Evolutionary conservation across 768 basidiomycete genomes (phyloP), one percentile per base, ranked within the genome.

Genomic region (Rhodotorula diobovata): DNA sequence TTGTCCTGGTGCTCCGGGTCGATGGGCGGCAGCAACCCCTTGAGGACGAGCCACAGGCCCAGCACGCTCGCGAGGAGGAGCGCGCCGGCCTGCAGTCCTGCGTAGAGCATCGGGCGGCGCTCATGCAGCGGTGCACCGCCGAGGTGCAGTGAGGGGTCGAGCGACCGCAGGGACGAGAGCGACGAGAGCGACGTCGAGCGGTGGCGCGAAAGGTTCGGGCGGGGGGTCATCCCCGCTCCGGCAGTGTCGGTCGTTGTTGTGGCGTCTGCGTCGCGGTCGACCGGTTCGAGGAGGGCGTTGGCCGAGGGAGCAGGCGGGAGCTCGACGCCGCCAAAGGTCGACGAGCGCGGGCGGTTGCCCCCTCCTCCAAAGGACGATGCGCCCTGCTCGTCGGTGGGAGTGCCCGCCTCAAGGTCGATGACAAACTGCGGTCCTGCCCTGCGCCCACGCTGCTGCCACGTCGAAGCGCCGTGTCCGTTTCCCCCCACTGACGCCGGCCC

Each of bases 21-120:
- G 43, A 74, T 77, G 34, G 63, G 59, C 53, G 55, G 63, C 62
- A 69, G 46, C 16, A 76, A 88, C 9, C 91, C 80, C 84, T 87
- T 91, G n/a, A 97, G 84, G 0, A 85, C 88, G 16, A 88, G 86
- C 6, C 88, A 89, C 4, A 98, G 86, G 34, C 91, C 64, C 2
- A 86, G 62, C 3, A 88, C 86, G 76, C 90, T 88, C 41, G 88
- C 63, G 62, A 87, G 58, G 79, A 96, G 94, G 64, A 97, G 84
- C 41, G 84, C 81, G 25, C 87, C 87, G 85, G 94, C 90, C 83
- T 93, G 93, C 72, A 93, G 80, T 0, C 89, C 88, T 0, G 93
- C 91, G 77, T 86, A 85, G 81, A 93, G 82, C 74, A 96, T 84
- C 53, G 92, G 84, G 53, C 83, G 25, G 4, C 73, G 64, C 15